Evolutionary conservation across 768 basidiomycete species (phyloP).

Genomic region (Termitomyces sp.): DNA sequence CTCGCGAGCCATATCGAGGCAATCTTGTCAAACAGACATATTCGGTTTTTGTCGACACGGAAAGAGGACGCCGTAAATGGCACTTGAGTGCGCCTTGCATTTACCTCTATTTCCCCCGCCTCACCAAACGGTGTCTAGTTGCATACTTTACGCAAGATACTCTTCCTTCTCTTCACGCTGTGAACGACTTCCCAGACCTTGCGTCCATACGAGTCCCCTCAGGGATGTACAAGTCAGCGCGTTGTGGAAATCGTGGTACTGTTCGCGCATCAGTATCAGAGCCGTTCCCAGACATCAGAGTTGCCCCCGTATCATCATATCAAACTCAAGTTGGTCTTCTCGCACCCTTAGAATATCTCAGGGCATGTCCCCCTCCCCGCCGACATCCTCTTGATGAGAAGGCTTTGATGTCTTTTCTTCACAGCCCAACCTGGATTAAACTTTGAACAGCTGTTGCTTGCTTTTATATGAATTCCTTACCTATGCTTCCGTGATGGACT

Average conservation of each 20-base stretch:
- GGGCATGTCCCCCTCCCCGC: conserved; percentile 51
- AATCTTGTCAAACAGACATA: conserved; percentile 76
- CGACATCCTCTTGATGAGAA: conserved; percentile 71
- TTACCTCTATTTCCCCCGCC: not conserved
- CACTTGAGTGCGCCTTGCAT: conserved; percentile 57
- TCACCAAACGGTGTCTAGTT: conserved; percentile 34
- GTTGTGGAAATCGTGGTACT: conserved; percentile 34
- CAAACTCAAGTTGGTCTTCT: conserved; percentile 26
- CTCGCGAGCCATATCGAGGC: conserved; percentile 29
- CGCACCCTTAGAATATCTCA: conserved; percentile 61
- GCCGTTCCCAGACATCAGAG: not conserved
- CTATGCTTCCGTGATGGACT: not conserved
- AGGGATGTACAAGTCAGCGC: conserved; percentile 62
- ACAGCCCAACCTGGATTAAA: conserved; percentile 12
- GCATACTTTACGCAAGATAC: conserved; percentile 74
- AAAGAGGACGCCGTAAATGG: conserved; percentile 70
- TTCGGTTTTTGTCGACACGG: conserved; percentile 68
- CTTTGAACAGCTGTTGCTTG: not conserved
- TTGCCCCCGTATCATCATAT: not conserved
- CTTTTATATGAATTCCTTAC: not conserved
- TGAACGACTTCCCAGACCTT: conserved; percentile 57
- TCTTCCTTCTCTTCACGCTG: conserved; percentile 46
- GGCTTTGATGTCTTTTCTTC: conserved; percentile 56
- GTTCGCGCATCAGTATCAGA: conserved; percentile 8
- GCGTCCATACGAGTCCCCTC: conserved; percentile 48